Base-by-base conservation (phyloP, 176 grass and related monocot genomes). In the Aegilops speltoides region DNA sequence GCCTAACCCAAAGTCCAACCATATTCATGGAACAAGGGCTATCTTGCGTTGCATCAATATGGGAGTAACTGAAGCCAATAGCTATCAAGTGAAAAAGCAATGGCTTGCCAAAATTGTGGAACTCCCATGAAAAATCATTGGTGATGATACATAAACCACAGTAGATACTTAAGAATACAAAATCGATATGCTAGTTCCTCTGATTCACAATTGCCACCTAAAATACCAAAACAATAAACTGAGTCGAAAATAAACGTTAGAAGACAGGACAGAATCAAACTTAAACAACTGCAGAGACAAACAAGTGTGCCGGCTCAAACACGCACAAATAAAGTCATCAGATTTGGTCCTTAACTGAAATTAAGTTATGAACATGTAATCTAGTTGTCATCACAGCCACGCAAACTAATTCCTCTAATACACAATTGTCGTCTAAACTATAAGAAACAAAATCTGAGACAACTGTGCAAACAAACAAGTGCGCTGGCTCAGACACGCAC, bases 261-360 rank as follows among this genome's bases (percentile, higher is more conserved):
- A 54, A 7, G 16, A 0, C 1, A 54, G 50, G 16, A 54, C 3
- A 23, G 22, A 50, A 59, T 48, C 8, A 26, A 59, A 26, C 19
- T 15, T 15, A 61, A 48, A 68, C 37, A 78, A 9, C 50, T 13
- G 2, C 48, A 64, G 26, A 14, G 11, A n/a, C n/a, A n/a, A 43
- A 16, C 29, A 57, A 22, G n/a, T 64, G 50, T 16, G 15, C 70
- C 3, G 76, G 90, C 88, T 95, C 88, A 91, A 87, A 91, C 87
- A 94, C 89, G 87, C 89, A 91, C 84, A 91, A 91, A 91, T 86
- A 62, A 84, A 61, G 80, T 94, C 92, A 94, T 91, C 92, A 91
- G 22, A 24, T 25, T 70, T 78, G 38, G 80, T 46, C 80, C 86
- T 76, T 73, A 79, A 64, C 34, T 62, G 22, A 46, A n/a, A n/a